phyloP scores from a whole-genome alignment of 176 grass and related monocot genomes.

The Pontederia crassipes region DNA sequence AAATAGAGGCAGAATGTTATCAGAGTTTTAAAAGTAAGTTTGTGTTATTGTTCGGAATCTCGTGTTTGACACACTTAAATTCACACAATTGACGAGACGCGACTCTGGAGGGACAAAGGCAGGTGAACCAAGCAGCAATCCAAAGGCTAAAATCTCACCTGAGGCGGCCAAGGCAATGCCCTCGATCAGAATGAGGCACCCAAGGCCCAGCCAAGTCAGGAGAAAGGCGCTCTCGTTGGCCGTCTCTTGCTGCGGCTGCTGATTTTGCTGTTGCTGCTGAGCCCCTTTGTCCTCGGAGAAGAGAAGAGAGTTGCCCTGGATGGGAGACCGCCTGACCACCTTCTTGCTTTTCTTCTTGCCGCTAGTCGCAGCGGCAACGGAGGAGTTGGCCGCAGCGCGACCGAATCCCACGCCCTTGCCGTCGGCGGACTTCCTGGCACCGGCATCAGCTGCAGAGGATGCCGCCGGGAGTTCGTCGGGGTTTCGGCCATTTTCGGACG shows the following conservation, averaged over 20 bases:
- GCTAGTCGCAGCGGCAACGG: neutral
- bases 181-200: conserved; percentile 62
- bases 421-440: neutral
- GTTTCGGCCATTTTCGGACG: no score
- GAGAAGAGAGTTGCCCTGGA: conserved; percentile 27
- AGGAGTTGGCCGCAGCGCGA: neutral
- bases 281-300: conserved; percentile 14
- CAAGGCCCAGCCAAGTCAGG: conserved; percentile 74
- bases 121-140: neutral
- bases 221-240: conserved; percentile 76
- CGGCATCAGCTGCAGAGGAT: no score
- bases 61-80: no score
- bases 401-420: conserved; percentile 10
- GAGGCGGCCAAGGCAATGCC: conserved; percentile 75
- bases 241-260: conserved; percentile 40
- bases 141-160: conserved; percentile 23
- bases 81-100: no score
- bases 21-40: no score
- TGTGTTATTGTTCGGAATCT: no score
- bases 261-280: conserved; percentile 4
- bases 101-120: no score
- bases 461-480: no score
- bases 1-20: no score
- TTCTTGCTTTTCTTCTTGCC: conserved; percentile 35
- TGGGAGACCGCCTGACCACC: conserved; percentile 42